Conservation (phyloP, 2,329 filamentous ascomycete species). For the Colletotrichum sp. region DNA sequence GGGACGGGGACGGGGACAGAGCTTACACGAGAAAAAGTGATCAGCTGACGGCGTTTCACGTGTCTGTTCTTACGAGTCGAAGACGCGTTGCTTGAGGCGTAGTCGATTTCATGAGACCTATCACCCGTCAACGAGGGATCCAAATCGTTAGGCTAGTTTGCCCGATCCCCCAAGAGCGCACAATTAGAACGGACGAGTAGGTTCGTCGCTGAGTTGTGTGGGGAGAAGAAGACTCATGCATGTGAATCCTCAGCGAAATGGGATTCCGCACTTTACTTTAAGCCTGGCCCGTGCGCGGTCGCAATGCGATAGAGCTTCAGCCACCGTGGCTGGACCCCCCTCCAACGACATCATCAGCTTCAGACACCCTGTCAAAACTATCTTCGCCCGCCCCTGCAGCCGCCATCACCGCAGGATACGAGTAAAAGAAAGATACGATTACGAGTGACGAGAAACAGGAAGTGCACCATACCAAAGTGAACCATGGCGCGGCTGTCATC, state of each 20-base stretch:
- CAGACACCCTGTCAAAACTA: neutral
- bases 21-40: neutral
- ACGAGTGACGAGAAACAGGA: neutral
- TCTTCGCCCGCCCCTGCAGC: neutral
- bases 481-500: slow-evolving; percentile 19
- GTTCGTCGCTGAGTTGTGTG: neutral
- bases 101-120: neutral
- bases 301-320: slow-evolving; percentile 17
- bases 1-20: neutral
- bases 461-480: neutral
- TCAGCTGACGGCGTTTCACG: neutral
- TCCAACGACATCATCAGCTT: slow-evolving; percentile 18
- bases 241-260: neutral
- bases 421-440: neutral
- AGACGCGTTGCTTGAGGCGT: neutral
- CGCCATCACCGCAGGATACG: neutral
- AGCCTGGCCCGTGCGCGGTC: slow-evolving; percentile 1
- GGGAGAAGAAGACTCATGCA: neutral
- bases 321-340: slow-evolving; percentile 22
- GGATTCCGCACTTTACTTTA: neutral
- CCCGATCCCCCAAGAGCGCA: neutral
- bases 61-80: neutral
- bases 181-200: neutral
- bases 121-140: neutral
- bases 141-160: neutral